A percentile compares a stretch with the other conserved stretches of the same genome.
These are phyloP conservation scores for Nakazawaea peltata DNA, from an alignment of 805 yeast genomes.

Conservation along the genomic window DNA sequence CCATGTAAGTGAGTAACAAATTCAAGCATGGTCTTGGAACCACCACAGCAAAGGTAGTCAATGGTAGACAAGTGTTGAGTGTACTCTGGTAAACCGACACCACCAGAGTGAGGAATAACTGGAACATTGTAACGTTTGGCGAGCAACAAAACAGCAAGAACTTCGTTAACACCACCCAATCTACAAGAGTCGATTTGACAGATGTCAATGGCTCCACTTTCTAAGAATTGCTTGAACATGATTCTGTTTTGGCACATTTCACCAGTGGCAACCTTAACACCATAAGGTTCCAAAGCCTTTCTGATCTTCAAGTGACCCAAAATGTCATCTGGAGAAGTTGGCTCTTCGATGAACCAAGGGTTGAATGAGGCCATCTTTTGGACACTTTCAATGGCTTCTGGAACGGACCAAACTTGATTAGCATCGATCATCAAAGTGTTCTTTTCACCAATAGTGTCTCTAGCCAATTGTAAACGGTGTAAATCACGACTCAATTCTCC, in stretches of 20 bases:
- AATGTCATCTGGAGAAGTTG: slow-evolving; percentile 19
- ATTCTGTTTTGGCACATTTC: slow-evolving; percentile 19
- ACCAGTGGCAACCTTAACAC: slow-evolving; percentile 18
- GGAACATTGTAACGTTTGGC: slow-evolving; percentile 16
- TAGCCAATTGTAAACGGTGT: slow-evolving; percentile 25
- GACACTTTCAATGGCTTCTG: slow-evolving; percentile 18
- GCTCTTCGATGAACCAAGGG: slow-evolving; percentile 19
- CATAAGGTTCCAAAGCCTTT: slow-evolving; percentile 14
- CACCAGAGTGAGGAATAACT: slow-evolving; percentile 18
- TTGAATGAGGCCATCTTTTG: slow-evolving; percentile 14
- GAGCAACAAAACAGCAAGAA: slow-evolving; percentile 15
- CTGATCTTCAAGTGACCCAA: slow-evolving; percentile 16
- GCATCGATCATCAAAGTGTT: slow-evolving; percentile 20
- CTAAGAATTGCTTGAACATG: slow-evolving; percentile 18
- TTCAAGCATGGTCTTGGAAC: slow-evolving; percentile 15
- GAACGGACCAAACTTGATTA: slow-evolving; percentile 19
- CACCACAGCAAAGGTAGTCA: slow-evolving; percentile 15
- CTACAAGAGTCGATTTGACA: slow-evolving; percentile 17
- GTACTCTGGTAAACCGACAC: slow-evolving; percentile 17
- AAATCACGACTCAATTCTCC: slow-evolving; percentile 28
- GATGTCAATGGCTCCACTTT: slow-evolving; percentile 16
- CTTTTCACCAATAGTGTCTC: slow-evolving; percentile 32
- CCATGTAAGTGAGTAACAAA: slow-evolving; percentile 16
- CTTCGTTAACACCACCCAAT: slow-evolving; percentile 18
- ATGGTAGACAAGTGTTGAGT: slow-evolving; percentile 17